These are phyloP conservation scores for Penicillium atrosanguineum DNA, from an alignment of 495 filamentous ascomycete genomes.

Conservation along the genomic window DNA sequence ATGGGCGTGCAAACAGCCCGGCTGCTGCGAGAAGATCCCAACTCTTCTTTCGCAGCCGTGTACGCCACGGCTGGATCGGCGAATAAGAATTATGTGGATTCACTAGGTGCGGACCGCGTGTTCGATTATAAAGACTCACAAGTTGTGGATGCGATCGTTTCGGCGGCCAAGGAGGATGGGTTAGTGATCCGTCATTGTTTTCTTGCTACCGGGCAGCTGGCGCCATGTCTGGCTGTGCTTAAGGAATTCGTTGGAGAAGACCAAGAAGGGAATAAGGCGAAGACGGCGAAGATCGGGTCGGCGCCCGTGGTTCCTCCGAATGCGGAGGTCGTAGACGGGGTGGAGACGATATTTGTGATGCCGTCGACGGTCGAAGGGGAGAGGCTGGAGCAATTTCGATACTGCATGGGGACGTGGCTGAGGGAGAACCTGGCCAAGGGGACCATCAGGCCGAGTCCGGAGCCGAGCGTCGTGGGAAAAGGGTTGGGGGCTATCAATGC, in stretches of 20 bases:
- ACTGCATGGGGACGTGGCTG: conserved; percentile 45
- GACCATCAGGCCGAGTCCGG: conserved; percentile 44
- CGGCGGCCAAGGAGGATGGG: conserved; percentile 38
- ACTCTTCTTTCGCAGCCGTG: conserved; percentile 31
- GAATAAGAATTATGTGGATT: conserved; percentile 43
- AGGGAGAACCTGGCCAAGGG: conserved; percentile 38
- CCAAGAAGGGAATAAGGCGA: conserved; percentile 5
- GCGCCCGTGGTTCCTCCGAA: conserved; percentile 30
- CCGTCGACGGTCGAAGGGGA: conserved; percentile 32
- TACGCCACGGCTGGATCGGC: conserved; percentile 49
- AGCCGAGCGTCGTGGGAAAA: conserved; percentile 40
- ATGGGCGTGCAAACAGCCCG: conserved; percentile 45
- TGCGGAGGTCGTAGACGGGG: conserved; percentile 29
- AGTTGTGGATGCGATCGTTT: conserved; percentile 44
- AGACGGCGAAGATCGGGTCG: conserved; percentile 37
- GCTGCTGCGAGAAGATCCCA: conserved; percentile 27
- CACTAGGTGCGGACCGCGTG: conserved; percentile 45
- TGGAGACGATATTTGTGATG: conserved; percentile 41
- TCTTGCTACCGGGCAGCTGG: conserved; percentile 37
- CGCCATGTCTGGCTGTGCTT: conserved; percentile 34
- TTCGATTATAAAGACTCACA: conserved; percentile 48
- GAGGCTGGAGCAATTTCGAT: conserved; percentile 33
- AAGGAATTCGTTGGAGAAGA: conserved; percentile 29
- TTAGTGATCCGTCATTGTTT: conserved; percentile 40
- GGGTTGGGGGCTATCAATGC: conserved; percentile 43